Conservation (phyloP, 148 eudicot species). For the Arbutus unedo region DNA sequence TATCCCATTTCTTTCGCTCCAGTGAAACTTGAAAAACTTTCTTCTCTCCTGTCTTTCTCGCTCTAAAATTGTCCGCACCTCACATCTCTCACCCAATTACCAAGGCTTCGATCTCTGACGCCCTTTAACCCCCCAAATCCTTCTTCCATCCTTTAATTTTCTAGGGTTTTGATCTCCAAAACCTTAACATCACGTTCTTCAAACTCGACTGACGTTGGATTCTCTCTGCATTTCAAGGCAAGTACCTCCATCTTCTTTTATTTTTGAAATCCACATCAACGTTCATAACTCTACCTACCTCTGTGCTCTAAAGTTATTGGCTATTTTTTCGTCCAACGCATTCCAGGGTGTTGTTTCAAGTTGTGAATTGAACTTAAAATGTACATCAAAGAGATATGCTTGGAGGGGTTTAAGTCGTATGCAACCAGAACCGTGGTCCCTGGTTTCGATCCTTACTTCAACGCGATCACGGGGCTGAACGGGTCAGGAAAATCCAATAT, state of each 20-base stretch:
- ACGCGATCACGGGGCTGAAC: slow-evolving; percentile 90
- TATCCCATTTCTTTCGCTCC: neutral
- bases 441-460: slow-evolving; percentile 88
- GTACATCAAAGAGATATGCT: slow-evolving; percentile 84
- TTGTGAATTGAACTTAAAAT: slow-evolving; percentile 1
- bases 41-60: neutral
- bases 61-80: neutral
- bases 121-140: neutral
- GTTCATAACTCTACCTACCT: slow-evolving; percentile 58
- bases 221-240: neutral
- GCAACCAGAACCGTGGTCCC: slow-evolving; percentile 60
- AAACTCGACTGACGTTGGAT: neutral
- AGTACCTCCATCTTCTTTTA: neutral
- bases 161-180: slow-evolving; percentile 9
- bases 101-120: neutral
- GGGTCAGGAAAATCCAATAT: slow-evolving; percentile 85
- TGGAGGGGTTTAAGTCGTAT: slow-evolving; percentile 97
- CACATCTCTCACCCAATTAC: neutral
- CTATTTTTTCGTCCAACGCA: neutral
- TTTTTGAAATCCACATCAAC: slow-evolving; percentile 12
- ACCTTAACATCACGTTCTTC: neutral
- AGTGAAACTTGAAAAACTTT: neutral
- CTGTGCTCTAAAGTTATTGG: neutral
- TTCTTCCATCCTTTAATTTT: neutral
- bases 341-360: neutral